Evolutionary conservation across 2,329 filamentous ascomycete species (phyloP).

Genomic region (Hypomyces rosellus): DNA sequence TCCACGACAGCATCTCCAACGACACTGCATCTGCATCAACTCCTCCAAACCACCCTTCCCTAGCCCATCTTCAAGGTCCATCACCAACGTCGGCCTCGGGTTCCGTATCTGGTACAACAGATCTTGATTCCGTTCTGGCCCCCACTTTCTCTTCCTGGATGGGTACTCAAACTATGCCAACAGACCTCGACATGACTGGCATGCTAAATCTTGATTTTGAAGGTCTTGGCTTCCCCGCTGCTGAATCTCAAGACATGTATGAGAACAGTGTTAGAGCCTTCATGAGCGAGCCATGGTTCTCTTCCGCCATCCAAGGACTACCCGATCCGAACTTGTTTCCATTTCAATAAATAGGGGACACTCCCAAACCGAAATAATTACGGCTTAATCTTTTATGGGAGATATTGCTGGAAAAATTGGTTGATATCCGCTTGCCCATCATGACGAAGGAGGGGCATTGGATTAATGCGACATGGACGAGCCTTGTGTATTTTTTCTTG

Average conservation of each 20-base stretch:
- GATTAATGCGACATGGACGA: no score
- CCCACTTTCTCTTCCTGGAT: conserved; percentile 15
- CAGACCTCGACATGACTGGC: conserved; percentile 16
- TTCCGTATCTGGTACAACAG: conserved; percentile 13
- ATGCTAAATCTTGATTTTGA: conserved; percentile 26
- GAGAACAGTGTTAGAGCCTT: conserved; percentile 30
- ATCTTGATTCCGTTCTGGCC: conserved; percentile 22
- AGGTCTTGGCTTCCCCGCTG: conserved; percentile 20
- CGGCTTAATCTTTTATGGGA: no score
- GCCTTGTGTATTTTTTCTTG: no score
- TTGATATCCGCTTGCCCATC: no score
- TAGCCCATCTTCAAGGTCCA: conserved; percentile 2
- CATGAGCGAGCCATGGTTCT: conserved; percentile 36
- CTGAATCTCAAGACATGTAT: conserved; percentile 22
- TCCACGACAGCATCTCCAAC: conserved; percentile 27
- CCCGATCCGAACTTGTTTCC: conserved; percentile 29
- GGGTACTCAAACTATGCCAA: not conserved
- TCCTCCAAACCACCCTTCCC: not conserved
- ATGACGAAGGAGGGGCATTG: no score
- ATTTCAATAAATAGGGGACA: conserved; percentile 19
- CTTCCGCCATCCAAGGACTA: conserved; percentile 30
- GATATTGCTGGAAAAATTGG: no score
- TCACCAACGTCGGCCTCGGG: conserved; percentile 11
- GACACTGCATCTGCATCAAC: conserved; percentile 9
- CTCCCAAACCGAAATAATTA: no score